Evolutionary conservation across 305 asterid species (phyloP).

Genomic region (Ilex paraguariensis): DNA sequence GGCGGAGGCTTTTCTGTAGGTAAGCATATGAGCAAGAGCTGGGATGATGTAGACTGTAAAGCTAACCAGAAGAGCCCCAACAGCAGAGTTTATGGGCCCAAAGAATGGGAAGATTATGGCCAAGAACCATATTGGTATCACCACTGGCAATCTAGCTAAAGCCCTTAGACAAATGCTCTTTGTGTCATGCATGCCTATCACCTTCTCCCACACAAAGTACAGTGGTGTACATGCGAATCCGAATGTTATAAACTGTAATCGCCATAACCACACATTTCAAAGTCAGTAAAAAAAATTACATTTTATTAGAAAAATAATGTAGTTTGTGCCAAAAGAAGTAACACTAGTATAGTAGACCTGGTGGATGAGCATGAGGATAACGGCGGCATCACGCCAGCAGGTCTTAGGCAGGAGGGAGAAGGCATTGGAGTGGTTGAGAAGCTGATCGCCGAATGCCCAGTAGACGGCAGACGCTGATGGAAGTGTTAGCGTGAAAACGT

Average conservation of each 20-base stretch:
- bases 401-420: slow-evolving; percentile 62
- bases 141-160: slow-evolving; percentile 50
- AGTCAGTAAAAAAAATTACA: too few species aligned
- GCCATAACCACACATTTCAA: not conserved
- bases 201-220: slow-evolving; percentile 70
- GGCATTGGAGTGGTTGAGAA: slow-evolving; percentile 67
- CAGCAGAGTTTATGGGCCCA: slow-evolving; percentile 64
- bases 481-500: slow-evolving; percentile 64
- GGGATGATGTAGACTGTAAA: slow-evolving; percentile 64
- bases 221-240: slow-evolving; percentile 63
- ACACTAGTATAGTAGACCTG: slow-evolving; percentile 31
- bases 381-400: slow-evolving; percentile 75
- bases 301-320: too few species aligned
- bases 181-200: slow-evolving; percentile 67
- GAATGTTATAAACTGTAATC: slow-evolving; percentile 51
- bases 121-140: slow-evolving; percentile 62
- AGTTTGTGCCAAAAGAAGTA: too few species aligned
- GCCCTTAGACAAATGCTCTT: slow-evolving; percentile 58
- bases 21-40: slow-evolving; percentile 56
- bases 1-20: slow-evolving; percentile 49
- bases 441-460: slow-evolving; percentile 79
- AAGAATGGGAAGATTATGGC: slow-evolving; percentile 65
- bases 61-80: slow-evolving; percentile 56
- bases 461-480: slow-evolving; percentile 72
- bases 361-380: slow-evolving; percentile 84